These are phyloP conservation scores for Colletotrichum aenigma DNA, from an alignment of 2,329 filamentous ascomycete genomes.

Conservation along the genomic window DNA sequence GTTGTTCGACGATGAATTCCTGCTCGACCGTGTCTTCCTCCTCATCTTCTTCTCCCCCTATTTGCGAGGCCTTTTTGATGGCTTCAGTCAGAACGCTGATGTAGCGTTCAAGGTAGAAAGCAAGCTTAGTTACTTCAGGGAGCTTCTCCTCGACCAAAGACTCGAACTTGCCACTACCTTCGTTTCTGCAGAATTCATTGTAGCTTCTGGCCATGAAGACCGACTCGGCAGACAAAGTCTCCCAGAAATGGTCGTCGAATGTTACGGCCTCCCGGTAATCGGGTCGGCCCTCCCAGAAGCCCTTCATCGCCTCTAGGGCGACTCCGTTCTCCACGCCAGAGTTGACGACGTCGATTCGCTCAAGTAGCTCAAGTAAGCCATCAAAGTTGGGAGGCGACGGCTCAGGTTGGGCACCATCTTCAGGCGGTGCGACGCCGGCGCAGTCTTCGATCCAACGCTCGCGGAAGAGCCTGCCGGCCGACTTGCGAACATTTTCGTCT, in stretches of 20 bases:
- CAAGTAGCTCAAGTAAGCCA: conserved; percentile 87
- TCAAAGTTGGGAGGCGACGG: conserved; percentile 73
- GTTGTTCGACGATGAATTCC: conserved; percentile 94
- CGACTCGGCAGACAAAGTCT: conserved; percentile 81
- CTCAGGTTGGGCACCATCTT: conserved; percentile 61
- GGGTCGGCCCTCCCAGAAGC: conserved; percentile 93
- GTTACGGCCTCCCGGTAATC: conserved; percentile 76
- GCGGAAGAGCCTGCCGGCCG: conserved; percentile 85
- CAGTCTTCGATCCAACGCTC: conserved; percentile 99
- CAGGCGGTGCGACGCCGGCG: conserved; percentile 68
- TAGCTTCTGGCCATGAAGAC: conserved; percentile 91
- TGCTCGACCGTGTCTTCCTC: conserved; percentile 87
- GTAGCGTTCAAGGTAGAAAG: conserved; percentile 84
- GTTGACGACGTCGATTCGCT: conserved; percentile 92
- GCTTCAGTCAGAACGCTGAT: conserved; percentile 71
- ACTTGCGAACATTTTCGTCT: conserved; percentile 93
- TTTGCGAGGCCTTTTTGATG: conserved; percentile 61
- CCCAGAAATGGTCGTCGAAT: conserved; percentile 80
- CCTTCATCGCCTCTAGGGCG: conserved; percentile 90
- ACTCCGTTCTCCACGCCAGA: conserved; percentile 90
- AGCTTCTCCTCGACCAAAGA: conserved; percentile 88
- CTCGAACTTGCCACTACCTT: conserved; percentile 76
- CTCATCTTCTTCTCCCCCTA: conserved; percentile 64
- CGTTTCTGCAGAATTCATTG: conserved; percentile 86
- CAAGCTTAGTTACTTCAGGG: conserved; percentile 90